A percentile compares a stretch with the other conserved stretches of the same genome.
phyloP scores from a whole-genome alignment of 495 filamentous ascomycete genomes.

The Xylaria intraflava region DNA sequence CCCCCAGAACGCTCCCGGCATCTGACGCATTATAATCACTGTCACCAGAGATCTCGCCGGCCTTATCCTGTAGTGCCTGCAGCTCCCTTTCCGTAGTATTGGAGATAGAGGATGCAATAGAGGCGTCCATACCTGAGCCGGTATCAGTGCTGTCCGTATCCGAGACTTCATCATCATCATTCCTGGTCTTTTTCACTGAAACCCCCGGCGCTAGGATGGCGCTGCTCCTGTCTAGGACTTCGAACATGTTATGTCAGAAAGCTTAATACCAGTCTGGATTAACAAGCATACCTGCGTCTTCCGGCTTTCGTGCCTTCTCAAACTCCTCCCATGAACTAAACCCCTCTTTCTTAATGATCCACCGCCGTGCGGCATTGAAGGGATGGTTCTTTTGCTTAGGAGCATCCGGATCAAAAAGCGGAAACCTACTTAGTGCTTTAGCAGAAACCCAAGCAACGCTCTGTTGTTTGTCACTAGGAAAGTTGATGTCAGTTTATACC shows the following conservation, averaged over 20 bases:
- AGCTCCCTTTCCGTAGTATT: conserved; percentile 13
- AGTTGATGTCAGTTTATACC: not conserved
- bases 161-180: not conserved
- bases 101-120: not conserved
- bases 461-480: conserved; percentile 17
- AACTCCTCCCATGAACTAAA: conserved; percentile 21
- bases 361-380: conserved; percentile 23
- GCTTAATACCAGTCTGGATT: not conserved
- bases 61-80: conserved; percentile 10
- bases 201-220: not conserved
- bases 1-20: conserved; percentile 7
- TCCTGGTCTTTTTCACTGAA: not conserved
- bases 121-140: conserved; percentile 1
- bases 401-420: conserved; percentile 11
- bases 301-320: conserved; percentile 8
- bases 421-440: conserved; percentile 14
- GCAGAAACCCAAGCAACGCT: conserved; percentile 21
- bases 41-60: conserved; percentile 19
- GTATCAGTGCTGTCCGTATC: not conserved
- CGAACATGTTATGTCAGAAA: not conserved
- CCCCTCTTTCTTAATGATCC: conserved; percentile 22
- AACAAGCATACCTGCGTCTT: not conserved
- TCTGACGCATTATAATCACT: conserved; percentile 20
- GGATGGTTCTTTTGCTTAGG: conserved; percentile 9
- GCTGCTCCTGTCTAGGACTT: not conserved